Conservation (phyloP, 2,329 filamentous ascomycete genomes). For the Grosmannia clavigera region DNA sequence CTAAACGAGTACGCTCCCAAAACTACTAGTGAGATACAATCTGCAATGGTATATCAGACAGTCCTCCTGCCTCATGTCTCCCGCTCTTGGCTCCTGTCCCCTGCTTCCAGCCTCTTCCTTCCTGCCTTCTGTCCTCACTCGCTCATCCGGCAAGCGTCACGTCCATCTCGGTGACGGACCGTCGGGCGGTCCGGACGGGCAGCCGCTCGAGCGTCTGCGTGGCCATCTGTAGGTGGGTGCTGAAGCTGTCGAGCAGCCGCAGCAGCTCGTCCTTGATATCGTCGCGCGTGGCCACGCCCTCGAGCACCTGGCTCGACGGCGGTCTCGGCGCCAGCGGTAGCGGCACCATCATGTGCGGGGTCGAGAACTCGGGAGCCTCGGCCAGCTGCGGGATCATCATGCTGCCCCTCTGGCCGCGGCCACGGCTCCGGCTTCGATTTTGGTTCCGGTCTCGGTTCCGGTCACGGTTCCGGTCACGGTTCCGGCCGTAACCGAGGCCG, state of each 20-base stretch:
- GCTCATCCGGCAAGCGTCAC: background rate
- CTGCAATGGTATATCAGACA: no score
- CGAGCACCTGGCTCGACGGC: conserved; percentile 35
- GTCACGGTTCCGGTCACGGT: no score
- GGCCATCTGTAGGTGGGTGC: conserved; percentile 19
- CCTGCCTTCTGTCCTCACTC: background rate
- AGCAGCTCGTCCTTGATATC: conserved; percentile 21
- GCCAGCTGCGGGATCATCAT: background rate
- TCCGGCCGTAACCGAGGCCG: background rate
- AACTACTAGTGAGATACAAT: no score
- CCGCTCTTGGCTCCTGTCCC: no score
- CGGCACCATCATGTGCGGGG: background rate
- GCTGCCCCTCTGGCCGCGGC: background rate
- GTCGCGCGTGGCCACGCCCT: conserved; percentile 17
- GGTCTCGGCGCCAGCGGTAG: background rate
- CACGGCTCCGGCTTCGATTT: background rate
- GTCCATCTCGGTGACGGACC: background rate
- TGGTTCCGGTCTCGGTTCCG: background rate
- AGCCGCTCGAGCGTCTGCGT: conserved; percentile 17
- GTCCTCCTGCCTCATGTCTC: no score
- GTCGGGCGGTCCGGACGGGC: conserved; percentile 14
- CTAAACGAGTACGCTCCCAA: background rate
- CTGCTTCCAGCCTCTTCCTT: no score
- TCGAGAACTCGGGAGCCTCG: background rate
- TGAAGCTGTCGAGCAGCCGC: conserved; percentile 21